Evolutionary conservation across 2,329 filamentous ascomycete species (phyloP).

Genomic region (Hansfordia pulvinata): DNA sequence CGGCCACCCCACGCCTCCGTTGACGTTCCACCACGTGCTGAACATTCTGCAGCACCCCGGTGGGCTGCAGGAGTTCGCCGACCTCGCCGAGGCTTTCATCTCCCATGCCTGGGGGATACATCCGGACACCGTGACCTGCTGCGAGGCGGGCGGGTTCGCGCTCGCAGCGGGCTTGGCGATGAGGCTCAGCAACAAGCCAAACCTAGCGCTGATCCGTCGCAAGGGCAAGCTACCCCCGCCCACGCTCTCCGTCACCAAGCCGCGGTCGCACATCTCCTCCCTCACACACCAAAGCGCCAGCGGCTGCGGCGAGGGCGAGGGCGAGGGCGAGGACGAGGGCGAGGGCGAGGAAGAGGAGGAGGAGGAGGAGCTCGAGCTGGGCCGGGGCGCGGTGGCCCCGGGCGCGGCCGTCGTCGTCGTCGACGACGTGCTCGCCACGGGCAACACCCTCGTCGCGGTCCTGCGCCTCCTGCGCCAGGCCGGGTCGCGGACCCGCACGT

Average conservation of each 20-base stretch:
- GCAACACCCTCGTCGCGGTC: constrained; percentile 37
- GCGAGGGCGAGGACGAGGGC: too few relatives aligned
- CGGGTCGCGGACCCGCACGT: constrained; percentile 27
- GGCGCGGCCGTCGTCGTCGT: constrained; percentile 36
- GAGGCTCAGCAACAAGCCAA: constrained; percentile 22
- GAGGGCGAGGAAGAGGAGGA: constrained; percentile 7
- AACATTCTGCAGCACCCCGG: constrained; percentile 34
- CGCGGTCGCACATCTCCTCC: constrained; percentile 39
- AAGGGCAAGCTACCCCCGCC: constrained; percentile 46
- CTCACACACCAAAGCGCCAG: too few relatives aligned
- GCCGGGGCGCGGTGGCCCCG: constrained; percentile 21
- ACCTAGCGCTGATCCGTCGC: constrained; percentile 36
- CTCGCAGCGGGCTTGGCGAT: constrained; percentile 37
- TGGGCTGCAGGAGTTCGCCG: constrained; percentile 35
- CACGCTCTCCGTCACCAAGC: constrained; percentile 30
- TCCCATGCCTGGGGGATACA: constrained; percentile 29
- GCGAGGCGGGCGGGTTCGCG: constrained; percentile 43
- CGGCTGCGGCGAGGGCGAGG: too few relatives aligned
- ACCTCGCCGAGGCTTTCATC: constrained; percentile 32
- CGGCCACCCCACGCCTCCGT: constrained; percentile 33
- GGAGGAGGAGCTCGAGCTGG: constrained; percentile 36
- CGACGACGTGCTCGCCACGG: constrained; percentile 46
- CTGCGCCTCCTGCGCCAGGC: constrained; percentile 30
- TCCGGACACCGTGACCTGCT: constrained; percentile 31
- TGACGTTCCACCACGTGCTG: constrained; percentile 46